Evolutionary conservation across 2,329 filamentous ascomycete genomes (phyloP), one percentile per base, ranked within the genome.

Genomic region (Phialocephala sp.): DNA sequence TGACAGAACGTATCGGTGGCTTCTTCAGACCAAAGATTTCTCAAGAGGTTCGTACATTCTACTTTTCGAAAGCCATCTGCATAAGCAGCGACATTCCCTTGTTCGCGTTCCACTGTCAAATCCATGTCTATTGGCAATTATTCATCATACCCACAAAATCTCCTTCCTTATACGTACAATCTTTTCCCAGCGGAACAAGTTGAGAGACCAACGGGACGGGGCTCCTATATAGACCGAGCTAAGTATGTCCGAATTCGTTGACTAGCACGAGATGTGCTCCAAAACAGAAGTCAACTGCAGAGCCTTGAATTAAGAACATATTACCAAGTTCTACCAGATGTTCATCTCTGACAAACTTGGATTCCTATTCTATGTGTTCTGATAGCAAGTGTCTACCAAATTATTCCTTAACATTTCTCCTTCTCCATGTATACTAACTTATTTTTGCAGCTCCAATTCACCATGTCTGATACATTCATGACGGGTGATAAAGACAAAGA

Each of bases 1-100:
- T 93, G 66, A 92, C 89, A 2, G 91, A 93, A 73, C 83, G 90
- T 43, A 87, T 93, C 68, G 91, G 91, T 18, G 90, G 90, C 0
- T 85, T 91, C 70, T 88, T 91, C 52, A 82, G 90, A 55, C 90
- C 91, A 2, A 87, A 88, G 71, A 83, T 93, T 64, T 84, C 86
- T 4, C 88, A 92, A 79, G 71, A 80, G 66, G 63, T 66, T 62
- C 64, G 63, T 66, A n/a, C 45, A 63, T 64, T 68, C 43, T 47
- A 8, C 37, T 41, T 41, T 4, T 41, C 27, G 27, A 32, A 32
- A 32, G 37, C 15, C 15, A 43, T 43, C n/a, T 43, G 41, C 41
- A 32, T 32, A 3, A 32, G 27, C 41, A n/a, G n/a, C 41, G 15
- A 43, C 6, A 43, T 43, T 22, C 11, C n/a, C 45, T 50, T 50